Base-by-base conservation (phyloP, 345 rosid genomes). In the Geranium rotundifolium region DNA sequence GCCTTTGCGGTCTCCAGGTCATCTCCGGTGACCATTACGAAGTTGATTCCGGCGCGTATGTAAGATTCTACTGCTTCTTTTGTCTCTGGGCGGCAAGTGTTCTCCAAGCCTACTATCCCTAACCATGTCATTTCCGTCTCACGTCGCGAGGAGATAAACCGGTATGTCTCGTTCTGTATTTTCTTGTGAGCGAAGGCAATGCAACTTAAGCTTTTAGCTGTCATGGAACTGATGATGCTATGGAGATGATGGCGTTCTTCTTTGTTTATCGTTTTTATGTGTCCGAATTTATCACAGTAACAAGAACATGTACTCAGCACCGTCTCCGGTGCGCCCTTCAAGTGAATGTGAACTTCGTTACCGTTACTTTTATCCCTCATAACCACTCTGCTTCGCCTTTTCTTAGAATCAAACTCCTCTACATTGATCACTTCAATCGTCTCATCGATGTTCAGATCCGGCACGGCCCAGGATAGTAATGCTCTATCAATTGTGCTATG, bases 1-100 rank as follows among this genome's bases (percentile, higher is more conserved):
- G 97, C 97, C 76, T 73, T 88, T 15, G 91, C 96, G 5, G 91
- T 88, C 77, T 70, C 76, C 55, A 84, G 69, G 57, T 88, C 85
- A 56, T 86, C 97, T 0, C 97, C 93, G 0, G 96, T 90, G 62
- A 90, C 78, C 91, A 91, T 88, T 56, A 81, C 88, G 77, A 91
- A 67, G 67, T 27, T 74, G 5, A 88, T 93, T 29, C 96, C 97
- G 0, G 96, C 93, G 52, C 31, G 29, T 62, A 79, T 83, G 63
- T 91, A 91, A 56, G 76, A 81, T 63, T 77, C 74, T 4, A 91
- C 95, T 0, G 90, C 96, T 54, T 68, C 62, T 65, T 77, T 80
- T 19, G 73, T 93, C 9, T 91, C 91, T 0, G 82, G 83, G 30
- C 91, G 76, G 37, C 86, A 84, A 1, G 91, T 95, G 46, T 86